Base-by-base conservation (phyloP, 768 basidiomycete species). In the Guyanaporus albipodus region DNA sequence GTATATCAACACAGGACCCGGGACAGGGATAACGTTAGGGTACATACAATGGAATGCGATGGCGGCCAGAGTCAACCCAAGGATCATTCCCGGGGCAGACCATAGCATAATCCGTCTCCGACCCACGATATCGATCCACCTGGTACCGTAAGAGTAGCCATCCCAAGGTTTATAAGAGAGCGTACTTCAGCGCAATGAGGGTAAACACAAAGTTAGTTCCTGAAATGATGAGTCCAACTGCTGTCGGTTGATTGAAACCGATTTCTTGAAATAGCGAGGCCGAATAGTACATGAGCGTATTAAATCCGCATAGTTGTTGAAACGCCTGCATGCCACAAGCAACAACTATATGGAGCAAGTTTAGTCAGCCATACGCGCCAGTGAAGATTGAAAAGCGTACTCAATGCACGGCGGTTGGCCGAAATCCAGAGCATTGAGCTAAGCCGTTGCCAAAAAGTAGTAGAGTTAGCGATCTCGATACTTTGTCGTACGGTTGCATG, bases 281-380 rank as follows among this genome's bases (percentile, higher is more conserved):
- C 18, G 83, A 84, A 59, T 84, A 83, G 57, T 77, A 80, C 78
- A 82, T 80, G 48, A 89, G 74, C 0, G 88, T 87, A 57, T 91
- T 90, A 72, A 89, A 90, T 2, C 89, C 89, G 50, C 82, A 90
- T 0, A 91, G 73, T 60, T 91, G 89, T 59, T 92, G 89, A 66
- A 82, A 83, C 0, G 84, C 87, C 68, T 91, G 88, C 65, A 91
- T 79, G 35, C 85, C 88, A 59, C 85, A 87, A 9, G 78, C 84
- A 12, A 91, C 73, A 52, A 86, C 85, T 87, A 18, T 28, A 26
- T 3, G 18, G 28, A 2, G 6, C 19, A 46, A 14, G 19, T 10
- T 49, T 9, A 46, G 47, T 46, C 28, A 29, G 45, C 22, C 14
- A 34, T 14, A 24, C 38, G 23, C 22, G 11, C 1, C 10, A 29